Percentiles rank a stretch among this genome's conserved stretches.
Evolutionary conservation across 192 early-diverging fungal genomes (phyloP).

Genomic region (Backusella sp.): DNA sequence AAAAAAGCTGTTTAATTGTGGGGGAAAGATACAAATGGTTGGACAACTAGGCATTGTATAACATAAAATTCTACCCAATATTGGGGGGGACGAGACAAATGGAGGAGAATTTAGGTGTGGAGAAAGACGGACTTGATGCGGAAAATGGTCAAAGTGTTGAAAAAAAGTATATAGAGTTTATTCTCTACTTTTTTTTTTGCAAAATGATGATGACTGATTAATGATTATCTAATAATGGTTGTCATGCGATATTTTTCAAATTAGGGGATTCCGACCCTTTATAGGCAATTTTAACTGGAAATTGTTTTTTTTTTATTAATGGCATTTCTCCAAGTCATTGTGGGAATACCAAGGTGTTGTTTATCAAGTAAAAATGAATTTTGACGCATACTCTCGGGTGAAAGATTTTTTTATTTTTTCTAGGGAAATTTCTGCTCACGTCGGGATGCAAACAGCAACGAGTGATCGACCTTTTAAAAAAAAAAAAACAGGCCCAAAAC

Average conservation of each 20-base stretch:
- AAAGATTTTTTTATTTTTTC: background rate
- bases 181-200: background rate
- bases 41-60: background rate
- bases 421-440: no score
- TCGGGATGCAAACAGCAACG: background rate
- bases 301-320: background rate
- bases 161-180: background rate
- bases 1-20: background rate
- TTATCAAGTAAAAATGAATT: background rate
- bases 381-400: background rate
- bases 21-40: background rate
- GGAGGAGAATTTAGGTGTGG: background rate
- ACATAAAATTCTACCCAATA: background rate
- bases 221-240: background rate
- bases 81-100: background rate
- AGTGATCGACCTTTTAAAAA: background rate
- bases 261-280: background rate
- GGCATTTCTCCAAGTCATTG: background rate
- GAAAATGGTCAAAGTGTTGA: background rate
- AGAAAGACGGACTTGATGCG: background rate
- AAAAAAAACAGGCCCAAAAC: background rate
- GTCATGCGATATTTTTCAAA: background rate
- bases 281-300: slow-evolving; percentile 9
- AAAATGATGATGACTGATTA: background rate
- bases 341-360: background rate